Base-by-base conservation (phyloP, 2,329 filamentous ascomycete species). In the Aspergillus fumigatiaffinis region DNA sequence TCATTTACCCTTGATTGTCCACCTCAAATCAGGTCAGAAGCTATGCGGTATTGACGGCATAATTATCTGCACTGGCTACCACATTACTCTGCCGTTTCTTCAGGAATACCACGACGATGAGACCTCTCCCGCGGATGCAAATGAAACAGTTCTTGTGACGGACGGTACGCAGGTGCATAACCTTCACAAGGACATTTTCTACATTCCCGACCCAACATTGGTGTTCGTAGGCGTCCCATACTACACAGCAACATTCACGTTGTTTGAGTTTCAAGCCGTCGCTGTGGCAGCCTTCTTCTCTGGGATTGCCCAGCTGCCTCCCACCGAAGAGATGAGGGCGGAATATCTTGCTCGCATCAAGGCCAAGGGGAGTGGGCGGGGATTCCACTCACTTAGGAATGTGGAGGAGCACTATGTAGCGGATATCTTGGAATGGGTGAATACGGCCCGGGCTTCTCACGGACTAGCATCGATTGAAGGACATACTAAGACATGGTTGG, bases 261-360 rank as follows among this genome's bases (percentile, higher is more conserved):
- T 89, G 0, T 90, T 89, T 59, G 87, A 90, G 58, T 88, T 88
- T 62, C 87, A 90, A 66, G 86, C 85, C 0, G 82, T 87, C 60
- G 81, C 80, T 0, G 74, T 87, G 0, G 82, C 86, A 0, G 79
- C 83, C 2, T 80, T 87, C 0, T 77, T 86, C 3, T 75, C 82
- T 0, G 84, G 83, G 0, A 74, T 77, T 32, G 79, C 78, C 0
- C 59, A 64, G 1, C 66, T 88, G 21, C 85, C 86, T 0, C 59
- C 67, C 0, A 52, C 69, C 32, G 71, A 74, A 1, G 70, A 62
- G 0, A 84, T 75, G 64, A 63, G 70, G 21, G 44, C 42, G 0
- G 70, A 74, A 55, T 77, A 76, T 50, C 25, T 55, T 20, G 60
- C 60, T 5, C 62, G 63, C 14, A 38, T 73, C 6, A 49, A 52